These are phyloP conservation scores for Eimeria maxima DNA, from an alignment of 169 alveolate genomes.

Conservation along the genomic window DNA sequence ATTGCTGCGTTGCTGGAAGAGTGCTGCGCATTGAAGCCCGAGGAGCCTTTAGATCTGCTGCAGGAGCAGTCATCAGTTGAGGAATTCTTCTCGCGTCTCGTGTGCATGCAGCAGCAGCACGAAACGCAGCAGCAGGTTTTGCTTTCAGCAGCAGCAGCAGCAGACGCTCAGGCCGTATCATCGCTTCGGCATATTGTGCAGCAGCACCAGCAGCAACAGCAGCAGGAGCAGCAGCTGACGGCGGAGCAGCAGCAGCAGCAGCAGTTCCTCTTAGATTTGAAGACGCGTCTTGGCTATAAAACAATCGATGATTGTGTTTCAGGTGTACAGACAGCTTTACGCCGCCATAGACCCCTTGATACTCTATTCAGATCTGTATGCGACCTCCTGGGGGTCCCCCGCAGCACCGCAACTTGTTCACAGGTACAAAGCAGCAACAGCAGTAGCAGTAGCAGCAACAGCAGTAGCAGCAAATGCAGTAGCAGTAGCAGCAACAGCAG, in stretches of 20 bases:
- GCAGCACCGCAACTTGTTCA: slow-evolving; percentile 54
- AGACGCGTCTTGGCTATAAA: neutral
- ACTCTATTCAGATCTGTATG: slow-evolving; percentile 56
- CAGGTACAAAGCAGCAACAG: slow-evolving; percentile 67
- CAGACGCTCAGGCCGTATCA: slow-evolving; percentile 47
- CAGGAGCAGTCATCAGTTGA: slow-evolving; percentile 11
- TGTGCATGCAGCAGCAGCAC: slow-evolving; percentile 67
- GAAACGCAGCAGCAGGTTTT: slow-evolving; percentile 35
- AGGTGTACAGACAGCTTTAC: slow-evolving; percentile 54
- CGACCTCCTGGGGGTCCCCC: slow-evolving; percentile 63
- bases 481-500: slow-evolving; percentile 2
- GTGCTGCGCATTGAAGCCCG: neutral
- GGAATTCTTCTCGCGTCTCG: slow-evolving; percentile 50
- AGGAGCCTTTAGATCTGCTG: slow-evolving; percentile 61
- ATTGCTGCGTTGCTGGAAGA: slow-evolving; percentile 43
- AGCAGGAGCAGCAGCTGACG: slow-evolving; percentile 47
- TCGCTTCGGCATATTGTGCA: neutral
- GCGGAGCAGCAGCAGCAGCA: slow-evolving; percentile 46
- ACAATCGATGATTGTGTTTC: slow-evolving; percentile 32
- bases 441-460: slow-evolving; percentile 7
- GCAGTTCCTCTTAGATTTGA: neutral
- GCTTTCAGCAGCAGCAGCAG: slow-evolving; percentile 71
- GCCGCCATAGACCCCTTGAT: slow-evolving; percentile 47
- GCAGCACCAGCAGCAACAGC: slow-evolving; percentile 44
- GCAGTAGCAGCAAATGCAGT: neutral